These are phyloP conservation scores for Blastocystis sp. DNA, from an alignment of 352 stramenopile genomes.

Conservation along the genomic window DNA sequence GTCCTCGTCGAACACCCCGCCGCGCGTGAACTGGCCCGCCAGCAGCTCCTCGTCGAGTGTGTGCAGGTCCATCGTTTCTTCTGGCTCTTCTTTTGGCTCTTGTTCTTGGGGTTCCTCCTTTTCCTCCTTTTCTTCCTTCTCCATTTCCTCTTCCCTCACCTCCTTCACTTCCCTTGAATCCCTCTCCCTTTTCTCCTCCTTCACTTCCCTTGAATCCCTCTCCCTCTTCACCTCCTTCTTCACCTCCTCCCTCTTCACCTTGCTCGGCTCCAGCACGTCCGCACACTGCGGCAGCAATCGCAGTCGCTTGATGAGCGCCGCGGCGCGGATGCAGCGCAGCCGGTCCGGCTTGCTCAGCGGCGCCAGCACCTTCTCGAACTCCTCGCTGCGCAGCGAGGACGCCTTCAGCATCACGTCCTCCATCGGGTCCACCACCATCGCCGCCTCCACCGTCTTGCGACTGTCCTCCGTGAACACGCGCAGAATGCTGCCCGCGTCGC, in stretches of 20 bases:
- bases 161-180: too few species aligned
- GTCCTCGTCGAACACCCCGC: not conserved
- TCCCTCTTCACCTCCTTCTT: not conserved
- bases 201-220: too few species aligned
- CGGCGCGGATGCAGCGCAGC: not conserved
- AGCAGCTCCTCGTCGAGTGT: not conserved
- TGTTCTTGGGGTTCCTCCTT: too few species aligned
- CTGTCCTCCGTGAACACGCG: not conserved
- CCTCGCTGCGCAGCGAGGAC: not conserved
- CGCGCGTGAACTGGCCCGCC: not conserved
- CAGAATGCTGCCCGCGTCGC: not conserved
- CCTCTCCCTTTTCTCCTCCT: too few species aligned
- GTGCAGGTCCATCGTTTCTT: not conserved
- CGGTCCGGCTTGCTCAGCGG: not conserved
- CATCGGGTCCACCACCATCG: constrained; percentile 29
- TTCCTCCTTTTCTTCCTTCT: too few species aligned
- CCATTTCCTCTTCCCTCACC: too few species aligned
- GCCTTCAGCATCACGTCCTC: not conserved
- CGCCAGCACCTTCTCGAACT: not conserved
- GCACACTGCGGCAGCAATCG: not conserved
- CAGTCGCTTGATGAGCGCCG: not conserved
- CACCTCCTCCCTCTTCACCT: not conserved
- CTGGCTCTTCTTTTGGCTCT: not conserved
- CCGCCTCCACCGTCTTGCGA: not conserved
- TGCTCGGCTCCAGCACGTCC: not conserved